phyloP scores from a whole-genome alignment of 2,329 filamentous ascomycete genomes.

The Scortechinia acanthostroma region DNA sequence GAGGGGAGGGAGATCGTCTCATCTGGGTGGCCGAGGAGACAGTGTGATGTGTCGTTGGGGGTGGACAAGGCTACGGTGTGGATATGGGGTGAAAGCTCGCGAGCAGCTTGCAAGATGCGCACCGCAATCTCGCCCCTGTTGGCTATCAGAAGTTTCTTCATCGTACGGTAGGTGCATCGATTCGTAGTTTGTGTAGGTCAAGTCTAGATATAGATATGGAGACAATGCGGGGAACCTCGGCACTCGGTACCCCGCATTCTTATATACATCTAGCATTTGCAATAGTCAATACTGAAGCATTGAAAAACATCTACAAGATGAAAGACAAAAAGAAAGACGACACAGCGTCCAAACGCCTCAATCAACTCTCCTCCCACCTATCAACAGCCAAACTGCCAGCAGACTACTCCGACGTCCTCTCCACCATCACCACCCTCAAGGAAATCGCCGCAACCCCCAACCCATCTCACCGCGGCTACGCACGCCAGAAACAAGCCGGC shows the following conservation, averaged over 20 bases:
- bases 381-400: slow-evolving; percentile 31
- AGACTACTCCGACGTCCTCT: slow-evolving; percentile 54
- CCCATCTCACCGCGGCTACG: slow-evolving; percentile 42
- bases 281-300: too few species aligned
- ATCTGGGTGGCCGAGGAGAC: slow-evolving; percentile 40
- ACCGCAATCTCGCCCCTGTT: slow-evolving; percentile 56
- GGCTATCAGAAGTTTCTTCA: too few species aligned
- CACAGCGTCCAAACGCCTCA: slow-evolving; percentile 30
- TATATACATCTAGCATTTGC: too few species aligned
- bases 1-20: slow-evolving; percentile 40
- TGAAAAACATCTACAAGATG: slow-evolving; percentile 7
- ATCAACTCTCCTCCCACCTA: slow-evolving; percentile 36
- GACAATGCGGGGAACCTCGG: too few species aligned
- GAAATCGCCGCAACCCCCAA: slow-evolving; percentile 46
- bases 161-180: too few species aligned
- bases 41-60: slow-evolving; percentile 32
- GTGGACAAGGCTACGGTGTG: slow-evolving; percentile 49
- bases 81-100: slow-evolving; percentile 38
- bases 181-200: too few species aligned
- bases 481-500: slow-evolving; percentile 54
- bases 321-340: slow-evolving; percentile 5
- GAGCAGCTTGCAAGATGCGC: slow-evolving; percentile 48
- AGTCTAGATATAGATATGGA: too few species aligned
- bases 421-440: slow-evolving; percentile 41
- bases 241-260: too few species aligned